Evolutionary conservation across 2,329 filamentous ascomycete genomes (phyloP), one percentile per base, ranked within the genome.

Genomic region (Colletotrichum sidae): DNA sequence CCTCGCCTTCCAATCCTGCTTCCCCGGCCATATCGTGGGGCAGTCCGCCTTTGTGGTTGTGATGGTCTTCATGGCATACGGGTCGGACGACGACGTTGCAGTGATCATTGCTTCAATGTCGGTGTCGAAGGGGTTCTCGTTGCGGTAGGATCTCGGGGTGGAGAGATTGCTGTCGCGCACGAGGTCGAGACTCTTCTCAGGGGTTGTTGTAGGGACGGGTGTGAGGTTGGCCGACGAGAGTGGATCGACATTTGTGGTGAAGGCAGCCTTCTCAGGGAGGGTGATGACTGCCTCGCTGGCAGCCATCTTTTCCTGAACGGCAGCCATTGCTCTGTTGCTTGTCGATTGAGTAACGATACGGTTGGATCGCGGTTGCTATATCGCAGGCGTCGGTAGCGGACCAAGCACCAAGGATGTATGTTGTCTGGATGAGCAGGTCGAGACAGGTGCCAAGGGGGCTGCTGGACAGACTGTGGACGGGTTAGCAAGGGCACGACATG

Each of bases 1-100:
- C 78, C 87, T 86, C 66, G 82, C 79, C 74, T 84, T 86, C 86
- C 87, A 88, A 72, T 88, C 83, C 33, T 83, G 81, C 72, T 86
- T 83, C 61, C 84, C 83, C 6, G 87, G 87, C 87, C 87, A 90
- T 15, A 88, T 85, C 37, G 65, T 62, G 49, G 83, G 79, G 70
- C 82, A 84, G 66, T 89, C 85, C 55, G 73, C 76, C 65, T 80
- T 80, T 58, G 81, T 82, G 37, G 73, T 72, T 44, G 71, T 75
- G 15, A 72, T 74, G 60, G 75, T 70, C 64, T 77, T 78, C 61
- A 74, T 72, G 57, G 73, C 77, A 35, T 73, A 70, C 37, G 74
- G 72, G 34, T 65, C 65, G 15, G 73, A 74, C 5, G 71, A 69
- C 62, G 76, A 78, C 52, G 72, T 72, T 49, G 76, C 71, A 12